Percentiles rank a stretch among this genome's conserved stretches.
phyloP scores from a whole-genome alignment of 2,329 filamentous ascomycete species.

The Aspergillus pseudoglaucus region DNA sequence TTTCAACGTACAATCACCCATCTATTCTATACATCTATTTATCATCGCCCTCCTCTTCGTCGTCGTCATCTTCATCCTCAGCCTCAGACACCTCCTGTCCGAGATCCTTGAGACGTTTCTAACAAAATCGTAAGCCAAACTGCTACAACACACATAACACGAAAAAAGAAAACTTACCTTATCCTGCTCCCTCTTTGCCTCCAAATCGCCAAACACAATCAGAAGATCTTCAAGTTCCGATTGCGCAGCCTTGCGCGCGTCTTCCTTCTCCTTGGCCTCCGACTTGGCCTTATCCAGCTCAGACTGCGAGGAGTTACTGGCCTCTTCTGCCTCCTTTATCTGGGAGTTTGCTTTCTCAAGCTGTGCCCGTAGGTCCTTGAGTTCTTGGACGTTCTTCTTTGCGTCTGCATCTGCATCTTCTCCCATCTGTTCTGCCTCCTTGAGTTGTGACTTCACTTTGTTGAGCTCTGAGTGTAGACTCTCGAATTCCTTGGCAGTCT shows the following conservation, averaged over 20 bases:
- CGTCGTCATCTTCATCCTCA: conserved; percentile 60
- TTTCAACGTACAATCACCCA: too few species aligned
- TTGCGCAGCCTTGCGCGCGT: conserved; percentile 59
- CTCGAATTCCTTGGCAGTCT: neutral
- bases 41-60: conserved; percentile 49
- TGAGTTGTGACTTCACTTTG: neutral
- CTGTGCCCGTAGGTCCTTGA: conserved; percentile 1
- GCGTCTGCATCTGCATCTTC: conserved; percentile 12
- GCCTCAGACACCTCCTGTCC: conserved; percentile 68
- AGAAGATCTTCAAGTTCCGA: conserved; percentile 73
- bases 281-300: conserved; percentile 26
- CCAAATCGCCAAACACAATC: conserved; percentile 72
- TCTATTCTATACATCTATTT: conserved; percentile 14
- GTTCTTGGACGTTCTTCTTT: conserved; percentile 31
- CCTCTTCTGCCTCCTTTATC: conserved; percentile 40
- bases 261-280: conserved; percentile 46
- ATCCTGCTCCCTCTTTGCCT: conserved; percentile 69
- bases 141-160: neutral
- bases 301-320: conserved; percentile 44
- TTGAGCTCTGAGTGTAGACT: neutral
- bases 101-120: conserved; percentile 57
- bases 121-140: conserved; percentile 32
- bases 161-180: conserved; percentile 51
- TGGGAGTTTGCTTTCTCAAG: conserved; percentile 27
- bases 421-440: conserved; percentile 1